Conservation (phyloP, 163 green algal genomes). For the Chlamydomonas reinhardtii region DNA sequence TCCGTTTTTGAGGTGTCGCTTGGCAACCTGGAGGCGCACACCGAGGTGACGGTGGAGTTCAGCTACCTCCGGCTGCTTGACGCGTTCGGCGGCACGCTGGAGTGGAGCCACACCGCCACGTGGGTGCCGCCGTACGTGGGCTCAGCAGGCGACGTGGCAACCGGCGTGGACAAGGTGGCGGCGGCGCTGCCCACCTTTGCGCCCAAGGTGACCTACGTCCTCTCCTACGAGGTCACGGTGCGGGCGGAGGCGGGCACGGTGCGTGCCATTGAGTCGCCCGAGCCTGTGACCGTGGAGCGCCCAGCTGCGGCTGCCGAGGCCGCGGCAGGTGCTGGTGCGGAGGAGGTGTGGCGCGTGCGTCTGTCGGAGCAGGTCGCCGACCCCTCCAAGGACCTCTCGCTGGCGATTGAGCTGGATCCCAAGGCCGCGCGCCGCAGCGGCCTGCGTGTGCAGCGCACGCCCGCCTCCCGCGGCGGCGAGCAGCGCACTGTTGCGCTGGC, state of each 20-base stretch:
- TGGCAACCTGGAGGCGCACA: conserved; percentile 54
- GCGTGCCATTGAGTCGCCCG: not conserved
- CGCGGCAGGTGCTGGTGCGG: not conserved
- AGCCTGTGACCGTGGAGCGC: conserved; percentile 3
- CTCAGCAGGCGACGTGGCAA: not conserved
- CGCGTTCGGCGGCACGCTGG: conserved; percentile 39
- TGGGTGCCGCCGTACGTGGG: conserved; percentile 57
- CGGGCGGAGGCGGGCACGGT: conserved; percentile 16
- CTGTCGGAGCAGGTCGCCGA: conserved; percentile 15
- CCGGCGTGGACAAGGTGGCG: not conserved
- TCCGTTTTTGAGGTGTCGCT: conserved; percentile 41
- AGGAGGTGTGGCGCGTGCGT: not conserved
- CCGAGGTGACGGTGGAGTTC: conserved; percentile 35
- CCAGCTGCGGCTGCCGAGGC: not conserved
- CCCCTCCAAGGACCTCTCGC: conserved; percentile 53
- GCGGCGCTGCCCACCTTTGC: conserved; percentile 28
- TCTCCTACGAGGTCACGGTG: conserved; percentile 45
- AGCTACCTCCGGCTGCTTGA: conserved; percentile 57
- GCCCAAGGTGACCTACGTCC: conserved; percentile 36
- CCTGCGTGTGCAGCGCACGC: not conserved
- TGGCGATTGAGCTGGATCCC: conserved; percentile 45
- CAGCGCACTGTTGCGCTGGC: conserved; percentile 41
- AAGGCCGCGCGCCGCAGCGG: not conserved
- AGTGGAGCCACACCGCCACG: conserved; percentile 57
- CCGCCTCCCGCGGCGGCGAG: not conserved